These are phyloP conservation scores for Aspergillus campestris DNA, from an alignment of 495 filamentous ascomycete species.

Conservation along the genomic window DNA sequence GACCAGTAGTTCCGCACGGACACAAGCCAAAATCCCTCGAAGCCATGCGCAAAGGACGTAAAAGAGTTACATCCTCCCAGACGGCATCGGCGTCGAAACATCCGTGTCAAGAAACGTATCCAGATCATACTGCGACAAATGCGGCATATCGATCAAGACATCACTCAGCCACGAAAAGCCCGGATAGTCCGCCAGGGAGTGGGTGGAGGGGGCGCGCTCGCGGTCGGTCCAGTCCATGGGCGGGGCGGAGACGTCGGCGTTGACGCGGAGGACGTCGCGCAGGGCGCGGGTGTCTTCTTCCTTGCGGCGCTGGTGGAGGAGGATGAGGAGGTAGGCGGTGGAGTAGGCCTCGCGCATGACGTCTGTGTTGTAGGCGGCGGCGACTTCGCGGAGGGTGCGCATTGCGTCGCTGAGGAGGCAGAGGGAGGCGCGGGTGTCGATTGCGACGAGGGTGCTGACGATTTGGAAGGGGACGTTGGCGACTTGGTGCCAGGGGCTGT, in stretches of 20 bases:
- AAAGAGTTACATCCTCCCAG: constrained; percentile 20
- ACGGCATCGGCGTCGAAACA: constrained; percentile 23
- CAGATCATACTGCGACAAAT: constrained; percentile 38
- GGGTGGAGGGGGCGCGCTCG: constrained; percentile 9
- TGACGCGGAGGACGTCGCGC: constrained; percentile 26
- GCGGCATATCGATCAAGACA: constrained; percentile 37
- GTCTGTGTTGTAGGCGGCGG: constrained; percentile 33
- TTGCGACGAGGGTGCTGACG: constrained; percentile 44
- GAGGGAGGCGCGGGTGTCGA: constrained; percentile 41
- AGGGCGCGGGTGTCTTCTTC: constrained; percentile 34
- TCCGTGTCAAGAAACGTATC: constrained; percentile 28
- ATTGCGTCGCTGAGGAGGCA: constrained; percentile 41
- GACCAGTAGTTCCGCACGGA: no score
- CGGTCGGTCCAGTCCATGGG: neutral
- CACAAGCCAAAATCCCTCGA: no score
- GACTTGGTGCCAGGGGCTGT: constrained; percentile 46
- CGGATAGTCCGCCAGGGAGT: constrained; percentile 14
- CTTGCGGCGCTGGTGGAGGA: constrained; percentile 35
- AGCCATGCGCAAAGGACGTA: no score
- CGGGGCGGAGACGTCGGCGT: constrained; percentile 18
- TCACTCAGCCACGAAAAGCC: constrained; percentile 39
- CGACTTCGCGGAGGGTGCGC: constrained; percentile 39
- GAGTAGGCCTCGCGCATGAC: constrained; percentile 45
- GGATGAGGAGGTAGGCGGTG: constrained; percentile 42
- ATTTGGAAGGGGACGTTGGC: constrained; percentile 49